Evolutionary conservation across 306 rosid genomes (phyloP).

Genomic region (Aeschynomene evenia): DNA sequence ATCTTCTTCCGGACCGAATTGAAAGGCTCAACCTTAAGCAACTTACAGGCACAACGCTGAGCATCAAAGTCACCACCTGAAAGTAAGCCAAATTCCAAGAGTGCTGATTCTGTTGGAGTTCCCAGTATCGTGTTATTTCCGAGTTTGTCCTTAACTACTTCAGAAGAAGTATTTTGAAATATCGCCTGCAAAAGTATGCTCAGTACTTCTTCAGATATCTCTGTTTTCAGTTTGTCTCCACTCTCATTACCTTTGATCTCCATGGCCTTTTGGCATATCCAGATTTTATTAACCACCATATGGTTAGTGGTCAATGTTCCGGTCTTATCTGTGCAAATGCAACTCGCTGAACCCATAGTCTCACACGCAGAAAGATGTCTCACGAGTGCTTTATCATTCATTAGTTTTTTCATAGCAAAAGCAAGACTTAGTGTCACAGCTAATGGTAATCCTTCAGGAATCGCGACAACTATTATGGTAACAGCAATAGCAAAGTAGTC

Average conservation of each 20-base stretch:
- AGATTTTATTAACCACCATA: slow-evolving; percentile 73
- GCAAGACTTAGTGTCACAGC: slow-evolving; percentile 98
- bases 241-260: slow-evolving; percentile 48
- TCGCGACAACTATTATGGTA: slow-evolving; percentile 87
- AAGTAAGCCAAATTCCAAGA: slow-evolving; percentile 75
- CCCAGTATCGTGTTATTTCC: slow-evolving; percentile 64
- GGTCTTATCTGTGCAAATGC: slow-evolving; percentile 95
- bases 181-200: slow-evolving; percentile 63
- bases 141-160: slow-evolving; percentile 57
- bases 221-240: slow-evolving; percentile 43
- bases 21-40: slow-evolving; percentile 81
- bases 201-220: slow-evolving; percentile 51
- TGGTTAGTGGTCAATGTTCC: slow-evolving; percentile 94
- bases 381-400: slow-evolving; percentile 83
- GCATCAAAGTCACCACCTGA: slow-evolving; percentile 71
- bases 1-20: slow-evolving; percentile 84
- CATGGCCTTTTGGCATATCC: slow-evolving; percentile 54
- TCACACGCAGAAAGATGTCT: slow-evolving; percentile 94
- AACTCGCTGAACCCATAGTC: slow-evolving; percentile 93
- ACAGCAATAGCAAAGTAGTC: slow-evolving; percentile 86
- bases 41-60: slow-evolving; percentile 50
- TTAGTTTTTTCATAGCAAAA: slow-evolving; percentile 86
- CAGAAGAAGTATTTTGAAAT: slow-evolving; percentile 79
- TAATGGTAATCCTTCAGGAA: slow-evolving; percentile 94
- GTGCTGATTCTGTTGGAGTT: slow-evolving; percentile 86